Base-by-base conservation (phyloP, 2,329 filamentous ascomycete species). In the Sporothrix schenckii region DNA sequence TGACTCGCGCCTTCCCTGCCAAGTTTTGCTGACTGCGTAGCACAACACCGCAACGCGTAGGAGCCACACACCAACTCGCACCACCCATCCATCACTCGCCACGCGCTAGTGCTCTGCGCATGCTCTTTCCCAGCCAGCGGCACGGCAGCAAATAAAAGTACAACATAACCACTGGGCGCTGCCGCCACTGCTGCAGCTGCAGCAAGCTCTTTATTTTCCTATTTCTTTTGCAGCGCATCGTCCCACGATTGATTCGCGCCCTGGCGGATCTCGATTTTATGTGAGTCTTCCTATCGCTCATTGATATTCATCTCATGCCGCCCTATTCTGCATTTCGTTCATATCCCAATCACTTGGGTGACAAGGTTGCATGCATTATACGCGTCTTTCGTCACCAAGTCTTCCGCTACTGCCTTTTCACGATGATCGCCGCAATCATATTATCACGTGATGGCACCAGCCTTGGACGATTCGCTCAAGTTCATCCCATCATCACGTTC, bases 101-200 rank as follows among this genome's bases (percentile, higher is more conserved):
- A 67, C 65, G 34, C 65, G 65, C 65, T 67, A 67, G 65, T 52
- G 49, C 63, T 63, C 11, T n/a, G 34, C 34, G 34, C 65, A 21
- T 30, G 14, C 44, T 50, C 21, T 24, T 30, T 13, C 39, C 24
- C 44, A 52, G 24, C 65, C 60, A 52, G 44, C 44, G 47, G 52
- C 63, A 53, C 63, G 47, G 63, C 63, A 52, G 63, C 30, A 66
- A 66, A 66, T 66, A 66, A 66, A 66, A 66, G 63, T 27, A 66
- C 47, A 21, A 52, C 63, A 66, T 39, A 53, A 50, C 44, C 61
- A 65, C 61, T 49, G 61, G 27, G 61, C 61, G 61, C 41, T 41
- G 41, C 60, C 60, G 56, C 39, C 58, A 47, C 41, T 61, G 39
- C 58, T 61, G 41, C 24, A 65, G 63, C 63, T 66, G 24, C 39